phyloP scores from a whole-genome alignment of 331 rosid species.

The Rosa hybrid region DNA sequence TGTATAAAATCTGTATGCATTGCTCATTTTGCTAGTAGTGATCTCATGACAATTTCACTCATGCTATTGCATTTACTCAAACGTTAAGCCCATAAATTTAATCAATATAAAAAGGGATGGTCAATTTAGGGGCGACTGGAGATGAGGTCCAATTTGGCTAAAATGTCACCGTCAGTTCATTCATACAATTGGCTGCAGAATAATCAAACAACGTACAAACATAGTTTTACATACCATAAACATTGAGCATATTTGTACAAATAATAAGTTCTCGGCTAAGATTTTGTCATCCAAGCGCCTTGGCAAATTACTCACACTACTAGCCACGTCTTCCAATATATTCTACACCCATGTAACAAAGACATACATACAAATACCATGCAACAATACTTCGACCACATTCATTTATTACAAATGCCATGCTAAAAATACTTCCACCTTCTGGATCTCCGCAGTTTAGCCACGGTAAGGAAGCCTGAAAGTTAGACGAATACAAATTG shows the following conservation, averaged over 20 bases:
- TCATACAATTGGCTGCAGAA: too few species aligned
- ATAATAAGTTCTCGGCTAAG: background rate
- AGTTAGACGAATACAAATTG: background rate
- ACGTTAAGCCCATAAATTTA: too few species aligned
- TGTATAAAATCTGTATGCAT: too few species aligned
- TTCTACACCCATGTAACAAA: background rate
- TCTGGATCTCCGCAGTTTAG: background rate
- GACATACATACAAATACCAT: background rate
- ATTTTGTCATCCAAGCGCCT: background rate
- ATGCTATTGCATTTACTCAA: too few species aligned
- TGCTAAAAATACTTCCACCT: background rate
- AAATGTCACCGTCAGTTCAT: too few species aligned
- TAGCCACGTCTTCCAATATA: background rate
- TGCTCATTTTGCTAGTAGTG: too few species aligned
- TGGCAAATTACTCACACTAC: background rate
- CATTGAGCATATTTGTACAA: background rate
- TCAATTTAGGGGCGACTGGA: too few species aligned
- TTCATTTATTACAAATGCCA: background rate
- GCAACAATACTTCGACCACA: background rate
- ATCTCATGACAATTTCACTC: too few species aligned
- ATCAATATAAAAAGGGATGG: too few species aligned
- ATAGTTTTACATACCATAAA: background rate
- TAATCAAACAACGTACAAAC: too few species aligned
- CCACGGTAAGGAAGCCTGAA: constrained; percentile 2
- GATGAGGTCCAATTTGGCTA: too few species aligned